Conservation (phyloP, 2,329 filamentous ascomycete genomes). For the Tolypocladium nubicola region DNA sequence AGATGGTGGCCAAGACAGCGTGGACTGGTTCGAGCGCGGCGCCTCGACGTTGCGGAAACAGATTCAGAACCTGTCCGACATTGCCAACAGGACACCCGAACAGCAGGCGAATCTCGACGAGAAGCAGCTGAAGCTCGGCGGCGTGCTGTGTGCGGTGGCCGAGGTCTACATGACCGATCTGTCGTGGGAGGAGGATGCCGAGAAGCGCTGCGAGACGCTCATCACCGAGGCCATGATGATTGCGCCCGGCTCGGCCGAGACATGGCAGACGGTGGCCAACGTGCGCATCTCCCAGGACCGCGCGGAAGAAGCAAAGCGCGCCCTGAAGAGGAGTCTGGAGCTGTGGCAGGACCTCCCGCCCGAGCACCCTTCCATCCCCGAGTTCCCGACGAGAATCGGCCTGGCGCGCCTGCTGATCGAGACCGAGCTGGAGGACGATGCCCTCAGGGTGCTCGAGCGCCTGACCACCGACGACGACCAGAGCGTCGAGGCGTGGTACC, state of each 20-base stretch:
- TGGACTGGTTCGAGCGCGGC: slow-evolving; percentile 59
- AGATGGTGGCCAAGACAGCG: slow-evolving; percentile 54
- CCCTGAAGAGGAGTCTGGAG: slow-evolving; percentile 67
- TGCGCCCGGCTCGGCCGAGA: slow-evolving; percentile 71
- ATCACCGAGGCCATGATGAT: slow-evolving; percentile 85
- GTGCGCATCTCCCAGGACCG: slow-evolving; percentile 83
- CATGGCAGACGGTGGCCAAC: slow-evolving; percentile 91
- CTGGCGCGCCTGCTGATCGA: slow-evolving; percentile 83
- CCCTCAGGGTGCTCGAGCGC: slow-evolving; percentile 74
- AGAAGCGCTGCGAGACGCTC: slow-evolving; percentile 75
- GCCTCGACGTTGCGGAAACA: slow-evolving; percentile 61
- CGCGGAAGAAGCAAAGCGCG: slow-evolving; percentile 67
- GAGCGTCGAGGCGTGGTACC: slow-evolving; percentile 93
- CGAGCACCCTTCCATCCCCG: slow-evolving; percentile 62
- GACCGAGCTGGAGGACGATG: slow-evolving; percentile 74
- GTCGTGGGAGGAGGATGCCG: slow-evolving; percentile 85
- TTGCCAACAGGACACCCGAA: slow-evolving; percentile 24
- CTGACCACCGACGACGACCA: slow-evolving; percentile 82
- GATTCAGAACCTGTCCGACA: slow-evolving; percentile 52
- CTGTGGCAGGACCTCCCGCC: slow-evolving; percentile 74
- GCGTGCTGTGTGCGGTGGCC: slow-evolving; percentile 84
- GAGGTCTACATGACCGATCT: slow-evolving; percentile 99
- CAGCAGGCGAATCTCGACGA: slow-evolving; percentile 42
- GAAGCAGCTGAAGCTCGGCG: slow-evolving; percentile 73
- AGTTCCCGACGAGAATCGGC: slow-evolving; percentile 77